Evolutionary conservation across 495 filamentous ascomycete species (phyloP), one percentile per base, ranked within the genome.

Genomic region (Neurospora pannonica): DNA sequence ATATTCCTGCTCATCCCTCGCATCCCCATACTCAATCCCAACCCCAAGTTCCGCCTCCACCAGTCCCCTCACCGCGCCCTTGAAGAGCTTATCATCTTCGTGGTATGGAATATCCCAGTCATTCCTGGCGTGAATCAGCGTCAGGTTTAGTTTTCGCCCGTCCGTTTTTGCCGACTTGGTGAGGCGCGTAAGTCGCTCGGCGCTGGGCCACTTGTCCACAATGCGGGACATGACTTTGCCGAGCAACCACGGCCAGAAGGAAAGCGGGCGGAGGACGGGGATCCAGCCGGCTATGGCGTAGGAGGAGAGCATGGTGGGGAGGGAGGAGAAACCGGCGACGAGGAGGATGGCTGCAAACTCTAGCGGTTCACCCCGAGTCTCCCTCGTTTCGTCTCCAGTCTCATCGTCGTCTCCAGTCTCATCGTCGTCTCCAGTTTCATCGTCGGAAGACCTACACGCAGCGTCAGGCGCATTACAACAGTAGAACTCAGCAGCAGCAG

Each of bases 201-300:
- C 82, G 5, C 85, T 87, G 3, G 79, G 75, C 89, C 89, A 90
- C 73, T 83, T 85, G 73, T 90, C 89, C 7, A 86, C 82, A 6
- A 90, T 78, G 70, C 81, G 81, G 0, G 75, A 71, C 70, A 81
- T 78, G 38, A 88, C 81, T 31, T 82, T 74, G 2, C 77, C 76
- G 46, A 85, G 78, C 15, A 88, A 31, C 71, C 81, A 79, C 0
- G 88, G 87, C 74, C 85, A 86, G 0, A 75, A 73, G 11, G 80
- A 75, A 5, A 98, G 84, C 0, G 95, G 95, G 4, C 91, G 89
- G 21, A 98, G 87, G 36, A 97, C 83, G 9, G 96, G 94, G 9
- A 97, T 84, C 17, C 90, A 78, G 6, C 96, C 96, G 31, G 86
- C 90, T 60, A 95, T 86, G 42, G 90, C 87, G 70, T 88, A 89